phyloP scores from a whole-genome alignment of 345 rosid species.

The Trapa incisa region DNA sequence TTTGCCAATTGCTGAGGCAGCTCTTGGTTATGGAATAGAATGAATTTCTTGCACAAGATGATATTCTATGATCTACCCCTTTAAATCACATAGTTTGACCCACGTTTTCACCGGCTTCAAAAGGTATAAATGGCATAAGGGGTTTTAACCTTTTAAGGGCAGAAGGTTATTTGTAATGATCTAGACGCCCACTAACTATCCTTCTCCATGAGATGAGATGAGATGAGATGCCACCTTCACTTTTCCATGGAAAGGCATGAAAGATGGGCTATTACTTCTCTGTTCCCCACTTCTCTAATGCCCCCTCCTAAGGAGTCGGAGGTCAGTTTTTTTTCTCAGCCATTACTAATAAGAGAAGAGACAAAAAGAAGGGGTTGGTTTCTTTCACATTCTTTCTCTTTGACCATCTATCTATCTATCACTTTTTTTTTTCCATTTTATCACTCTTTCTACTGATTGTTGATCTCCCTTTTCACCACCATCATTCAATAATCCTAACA shows the following conservation, averaged over 20 bases:
- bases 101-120: too few relatives aligned
- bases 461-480: background rate
- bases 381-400: background rate
- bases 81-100: too few relatives aligned
- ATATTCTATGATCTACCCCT: too few relatives aligned
- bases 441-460: background rate
- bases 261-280: background rate
- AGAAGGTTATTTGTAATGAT: too few relatives aligned
- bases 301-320: slow-evolving; percentile 5
- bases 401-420: background rate
- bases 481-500: background rate
- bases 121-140: too few relatives aligned
- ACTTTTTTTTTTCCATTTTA: too few relatives aligned
- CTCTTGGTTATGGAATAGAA: too few relatives aligned
- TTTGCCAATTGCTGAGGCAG: too few relatives aligned
- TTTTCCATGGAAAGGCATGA: background rate
- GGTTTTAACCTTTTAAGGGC: too few relatives aligned
- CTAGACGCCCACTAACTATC: too few relatives aligned
- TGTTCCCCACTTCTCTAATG: background rate
- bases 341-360: background rate
- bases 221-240: too few relatives aligned
- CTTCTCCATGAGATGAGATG: too few relatives aligned
- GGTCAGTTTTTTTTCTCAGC: background rate
- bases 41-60: background rate
- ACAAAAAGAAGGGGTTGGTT: background rate